Conservation (phyloP, 306 rosid genomes). For the Vicia villosa region DNA sequence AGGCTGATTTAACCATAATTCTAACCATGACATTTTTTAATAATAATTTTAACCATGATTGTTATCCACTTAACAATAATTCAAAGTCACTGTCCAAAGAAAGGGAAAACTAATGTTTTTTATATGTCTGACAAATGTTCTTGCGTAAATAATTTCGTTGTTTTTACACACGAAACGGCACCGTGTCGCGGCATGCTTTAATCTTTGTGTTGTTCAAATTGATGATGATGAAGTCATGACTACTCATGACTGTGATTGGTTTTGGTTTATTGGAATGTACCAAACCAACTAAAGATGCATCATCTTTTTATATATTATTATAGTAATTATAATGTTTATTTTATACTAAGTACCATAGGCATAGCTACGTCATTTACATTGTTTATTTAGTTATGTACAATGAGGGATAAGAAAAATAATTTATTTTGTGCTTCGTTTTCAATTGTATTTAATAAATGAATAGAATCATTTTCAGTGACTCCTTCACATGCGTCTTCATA, state of each 20-base stretch:
- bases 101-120: not conserved
- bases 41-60: not conserved
- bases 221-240: conserved; percentile 6
- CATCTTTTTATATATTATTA: not conserved
- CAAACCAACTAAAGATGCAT: conserved; percentile 22
- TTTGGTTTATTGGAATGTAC: conserved; percentile 20
- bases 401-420: not conserved
- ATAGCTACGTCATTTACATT: not conserved
- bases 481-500: conserved; percentile 14
- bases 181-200: conserved; percentile 57
- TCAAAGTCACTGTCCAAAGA: conserved; percentile 32
- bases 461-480: not conserved
- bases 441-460: not conserved
- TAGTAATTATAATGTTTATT: not conserved
- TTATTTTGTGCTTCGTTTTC: not conserved
- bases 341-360: not conserved
- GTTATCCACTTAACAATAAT: conserved; percentile 16
- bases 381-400: not conserved
- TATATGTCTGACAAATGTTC: not conserved
- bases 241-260: conserved; percentile 7
- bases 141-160: not conserved
- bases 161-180: conserved; percentile 42
- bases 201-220: conserved; percentile 4
- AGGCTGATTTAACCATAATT: conserved; percentile 11
- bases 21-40: no score